Conservation (phyloP, 2,329 filamentous ascomycete genomes). For the Penicillium psychrosexuale region DNA sequence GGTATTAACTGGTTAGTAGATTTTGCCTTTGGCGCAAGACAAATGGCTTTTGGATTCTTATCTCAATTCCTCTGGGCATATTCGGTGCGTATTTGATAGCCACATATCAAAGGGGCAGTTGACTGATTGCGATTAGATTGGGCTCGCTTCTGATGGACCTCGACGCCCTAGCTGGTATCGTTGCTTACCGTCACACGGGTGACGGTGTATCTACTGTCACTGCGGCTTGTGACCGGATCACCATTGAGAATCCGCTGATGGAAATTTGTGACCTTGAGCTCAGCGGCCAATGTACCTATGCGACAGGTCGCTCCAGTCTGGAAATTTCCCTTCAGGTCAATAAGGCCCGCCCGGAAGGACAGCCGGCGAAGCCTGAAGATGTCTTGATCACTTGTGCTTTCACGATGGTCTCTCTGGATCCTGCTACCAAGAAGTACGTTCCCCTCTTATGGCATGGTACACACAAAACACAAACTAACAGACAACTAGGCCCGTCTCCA, state of each 20-base stretch:
- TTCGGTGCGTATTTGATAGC: conserved; percentile 48
- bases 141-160: conserved; percentile 77
- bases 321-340: conserved; percentile 73
- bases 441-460: background rate
- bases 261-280: conserved; percentile 77
- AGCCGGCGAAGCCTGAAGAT: conserved; percentile 56
- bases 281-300: conserved; percentile 66
- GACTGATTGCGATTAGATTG: conserved; percentile 45
- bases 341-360: conserved; percentile 60
- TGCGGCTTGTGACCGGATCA: conserved; percentile 62
- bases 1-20: conserved; percentile 40
- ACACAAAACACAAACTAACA: conserved; percentile 8
- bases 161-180: conserved; percentile 71
- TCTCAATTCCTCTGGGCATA: conserved; percentile 71
- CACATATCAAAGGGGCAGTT: conserved; percentile 11
- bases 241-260: conserved; percentile 66
- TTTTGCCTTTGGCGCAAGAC: conserved; percentile 67
- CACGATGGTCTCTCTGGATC: conserved; percentile 73
- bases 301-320: conserved; percentile 68
- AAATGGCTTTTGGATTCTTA: conserved; percentile 76
- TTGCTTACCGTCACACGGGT: conserved; percentile 71
- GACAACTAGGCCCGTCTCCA: conserved; percentile 54
- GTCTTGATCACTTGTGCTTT: conserved; percentile 69
- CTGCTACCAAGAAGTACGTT: conserved; percentile 59
- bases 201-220: conserved; percentile 63